Evolutionary conservation across 192 early-diverging fungal genomes (phyloP).

Genomic region (Coemansia sp.): DNA sequence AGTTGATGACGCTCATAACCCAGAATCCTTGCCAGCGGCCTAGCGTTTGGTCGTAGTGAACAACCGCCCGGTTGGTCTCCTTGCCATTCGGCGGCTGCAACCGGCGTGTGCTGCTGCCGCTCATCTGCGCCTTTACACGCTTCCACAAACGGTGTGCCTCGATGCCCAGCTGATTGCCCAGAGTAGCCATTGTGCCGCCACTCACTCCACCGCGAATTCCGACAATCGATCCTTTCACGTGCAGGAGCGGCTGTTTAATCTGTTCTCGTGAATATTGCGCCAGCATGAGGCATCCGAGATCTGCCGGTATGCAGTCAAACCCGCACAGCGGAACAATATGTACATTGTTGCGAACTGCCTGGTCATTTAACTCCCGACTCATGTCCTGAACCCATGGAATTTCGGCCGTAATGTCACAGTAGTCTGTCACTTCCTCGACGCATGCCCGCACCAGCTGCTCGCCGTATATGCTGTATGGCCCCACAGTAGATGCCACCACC

Average conservation of each 20-base stretch:
- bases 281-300: slow-evolving; percentile 78
- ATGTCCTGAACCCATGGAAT: slow-evolving; percentile 63
- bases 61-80: slow-evolving; percentile 14
- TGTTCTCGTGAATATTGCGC: slow-evolving; percentile 56
- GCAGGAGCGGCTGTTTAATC: slow-evolving; percentile 52
- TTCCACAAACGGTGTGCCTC: slow-evolving; percentile 9
- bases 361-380: slow-evolving; percentile 64
- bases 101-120: neutral
- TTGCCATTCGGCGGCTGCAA: neutral
- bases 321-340: slow-evolving; percentile 82
- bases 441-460: slow-evolving; percentile 57
- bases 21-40: slow-evolving; percentile 54
- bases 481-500: slow-evolving; percentile 81
- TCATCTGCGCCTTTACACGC: neutral
- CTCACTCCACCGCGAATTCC: slow-evolving; percentile 58
- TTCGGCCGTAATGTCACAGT: slow-evolving; percentile 91
- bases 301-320: slow-evolving; percentile 90
- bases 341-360: slow-evolving; percentile 63
- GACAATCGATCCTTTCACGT: slow-evolving; percentile 64
- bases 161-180: slow-evolving; percentile 24
- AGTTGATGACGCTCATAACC: slow-evolving; percentile 48
- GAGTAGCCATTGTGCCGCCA: slow-evolving; percentile 66
- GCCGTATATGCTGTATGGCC: slow-evolving; percentile 75
- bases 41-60: slow-evolving; percentile 47
- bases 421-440: slow-evolving; percentile 64